Base-by-base conservation (phyloP, 257 asterid species). In the Rhazya stricta region DNA sequence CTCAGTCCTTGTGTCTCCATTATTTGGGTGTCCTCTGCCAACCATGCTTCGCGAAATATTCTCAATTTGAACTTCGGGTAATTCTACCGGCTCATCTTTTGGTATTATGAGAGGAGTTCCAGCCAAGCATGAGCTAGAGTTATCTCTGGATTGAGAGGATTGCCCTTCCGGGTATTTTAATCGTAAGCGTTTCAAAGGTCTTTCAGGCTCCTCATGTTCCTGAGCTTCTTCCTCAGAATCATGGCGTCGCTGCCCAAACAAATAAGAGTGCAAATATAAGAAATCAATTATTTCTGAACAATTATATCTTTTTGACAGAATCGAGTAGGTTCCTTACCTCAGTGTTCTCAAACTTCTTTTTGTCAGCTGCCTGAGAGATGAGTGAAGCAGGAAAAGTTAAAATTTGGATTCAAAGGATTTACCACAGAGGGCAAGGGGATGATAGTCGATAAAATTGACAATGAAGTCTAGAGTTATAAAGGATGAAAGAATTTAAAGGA, bases 181-280 rank as follows among this genome's bases (percentile, higher is more conserved):
- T 45, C 96, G 85, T 77, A 80, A 78, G 83, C 94, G 89, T 86
- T 89, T 92, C 15, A 82, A 83, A 69, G 96, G 92, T 61, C 89
- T 87, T 61, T 69, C 85, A 56, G 83, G 79, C 74, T 85, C 94
- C 78, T 85, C 91, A 51, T 76, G 71, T 86, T 77, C 69, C 46
- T 83, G 82, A 58, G 88, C 76, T 89, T 86, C 88, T 78, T 84
- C 89, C 78, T 86, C 87, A 46, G 66, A 70, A 37, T 67, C 80
- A n/a, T 74, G 82, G 36, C 50, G 82, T 32, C 34, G 77, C 85
- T 81, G 67, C 46, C 57, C 46, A 62, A 48, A 60, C 56, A 56
- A 69, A 62, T 72, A 25, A 50, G 62, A 76, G n/a, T 36, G 25
- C 41, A 67, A 10, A 16, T 46, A 32, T 34, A 57, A 56, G 37